Conservation (phyloP, 2,329 filamentous ascomycete species). For the Pseudocercospora eumusae region DNA sequence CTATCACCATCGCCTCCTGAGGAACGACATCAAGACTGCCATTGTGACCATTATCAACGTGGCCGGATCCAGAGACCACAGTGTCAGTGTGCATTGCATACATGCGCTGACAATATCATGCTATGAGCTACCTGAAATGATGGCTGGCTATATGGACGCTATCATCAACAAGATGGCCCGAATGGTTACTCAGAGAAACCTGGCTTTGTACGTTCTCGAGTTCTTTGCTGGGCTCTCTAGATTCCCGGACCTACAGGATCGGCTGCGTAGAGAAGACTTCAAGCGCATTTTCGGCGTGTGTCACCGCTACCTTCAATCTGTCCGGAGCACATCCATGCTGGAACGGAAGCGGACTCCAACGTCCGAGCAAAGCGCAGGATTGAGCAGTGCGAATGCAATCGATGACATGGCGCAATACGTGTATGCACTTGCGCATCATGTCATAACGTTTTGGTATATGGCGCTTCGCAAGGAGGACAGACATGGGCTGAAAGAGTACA, state of each 20-base stretch:
- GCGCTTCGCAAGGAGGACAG: conserved; percentile 83
- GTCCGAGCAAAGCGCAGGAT: conserved; percentile 32
- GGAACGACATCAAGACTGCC: conserved; percentile 87
- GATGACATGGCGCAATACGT: conserved; percentile 64
- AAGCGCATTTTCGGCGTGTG: conserved; percentile 94
- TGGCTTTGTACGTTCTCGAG: conserved; percentile 92
- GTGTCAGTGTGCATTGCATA: conserved; percentile 88
- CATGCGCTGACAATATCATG: conserved; percentile 94
- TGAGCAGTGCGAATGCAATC: conserved; percentile 26
- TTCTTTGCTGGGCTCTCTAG: conserved; percentile 89
- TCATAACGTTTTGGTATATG: conserved; percentile 96
- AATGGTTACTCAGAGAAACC: conserved; percentile 89
- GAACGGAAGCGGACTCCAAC: conserved; percentile 33
- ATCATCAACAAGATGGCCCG: conserved; percentile 92
- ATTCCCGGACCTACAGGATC: conserved; percentile 61
- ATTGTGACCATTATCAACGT: conserved; percentile 76
- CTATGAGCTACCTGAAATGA: conserved; percentile 85
- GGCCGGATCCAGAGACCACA: conserved; percentile 54
- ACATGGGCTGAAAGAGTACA: conserved; percentile 82
- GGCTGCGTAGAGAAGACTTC: conserved; percentile 74
- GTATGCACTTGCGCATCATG: conserved; percentile 88
- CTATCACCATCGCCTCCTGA: conserved; percentile 82
- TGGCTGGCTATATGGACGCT: conserved; percentile 79
- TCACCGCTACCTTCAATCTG: conserved; percentile 88
- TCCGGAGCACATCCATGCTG: conserved; percentile 54